phyloP scores from a whole-genome alignment of 2,329 filamentous ascomycete species.

The Venturia pyrina region DNA sequence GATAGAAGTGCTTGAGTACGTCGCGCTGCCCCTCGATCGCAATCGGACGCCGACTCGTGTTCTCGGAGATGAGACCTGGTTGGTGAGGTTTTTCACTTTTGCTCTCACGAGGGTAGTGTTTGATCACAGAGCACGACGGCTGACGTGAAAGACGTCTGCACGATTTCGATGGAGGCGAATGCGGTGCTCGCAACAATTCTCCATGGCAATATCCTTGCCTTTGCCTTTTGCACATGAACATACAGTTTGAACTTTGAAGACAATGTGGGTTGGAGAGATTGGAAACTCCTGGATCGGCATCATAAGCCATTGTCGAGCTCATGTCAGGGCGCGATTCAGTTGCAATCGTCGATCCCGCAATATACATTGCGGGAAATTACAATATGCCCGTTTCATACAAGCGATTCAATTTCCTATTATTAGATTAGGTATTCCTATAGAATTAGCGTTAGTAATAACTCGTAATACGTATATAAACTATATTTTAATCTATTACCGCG shows the following conservation, averaged over 20 bases:
- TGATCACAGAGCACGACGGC: not conserved
- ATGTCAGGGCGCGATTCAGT: too few species aligned
- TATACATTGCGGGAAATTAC: too few species aligned
- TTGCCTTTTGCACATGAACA: not conserved
- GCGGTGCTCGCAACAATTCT: not conserved
- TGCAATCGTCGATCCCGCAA: too few species aligned
- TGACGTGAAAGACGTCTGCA: constrained; percentile 1
- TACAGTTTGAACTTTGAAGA: not conserved
- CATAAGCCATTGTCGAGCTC: not conserved
- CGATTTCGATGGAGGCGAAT: not conserved
- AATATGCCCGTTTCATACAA: too few species aligned
- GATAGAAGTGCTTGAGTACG: not conserved
- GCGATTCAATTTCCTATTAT: too few species aligned
- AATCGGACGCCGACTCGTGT: not conserved
- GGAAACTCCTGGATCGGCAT: not conserved
- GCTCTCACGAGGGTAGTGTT: not conserved
- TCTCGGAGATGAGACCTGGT: not conserved
- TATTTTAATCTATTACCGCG: too few species aligned
- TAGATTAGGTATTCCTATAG: too few species aligned
- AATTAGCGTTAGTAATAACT: too few species aligned
- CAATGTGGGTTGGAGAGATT: not conserved
- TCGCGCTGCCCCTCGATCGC: not conserved
- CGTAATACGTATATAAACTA: too few species aligned
- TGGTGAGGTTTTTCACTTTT: not conserved
- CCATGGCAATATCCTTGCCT: not conserved